A percentile compares a stretch with the other conserved stretches of the same genome.
These are phyloP conservation scores for Aspergillus ibericus DNA, from an alignment of 2,329 filamentous ascomycete genomes.

Conservation along the genomic window DNA sequence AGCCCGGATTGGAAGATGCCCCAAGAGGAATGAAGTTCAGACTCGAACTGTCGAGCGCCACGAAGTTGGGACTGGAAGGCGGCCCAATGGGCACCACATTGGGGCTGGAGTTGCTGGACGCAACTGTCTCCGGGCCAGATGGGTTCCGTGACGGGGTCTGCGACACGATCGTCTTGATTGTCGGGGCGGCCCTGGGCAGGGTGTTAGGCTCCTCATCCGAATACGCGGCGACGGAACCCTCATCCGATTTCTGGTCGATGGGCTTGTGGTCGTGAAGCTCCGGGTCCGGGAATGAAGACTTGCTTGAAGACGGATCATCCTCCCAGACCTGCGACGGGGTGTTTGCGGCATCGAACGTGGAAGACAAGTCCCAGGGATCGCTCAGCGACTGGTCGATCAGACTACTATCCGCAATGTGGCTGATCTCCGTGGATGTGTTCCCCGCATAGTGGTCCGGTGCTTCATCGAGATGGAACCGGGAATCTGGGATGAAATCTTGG, in stretches of 20 bases:
- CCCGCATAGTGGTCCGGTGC: constrained; percentile 28
- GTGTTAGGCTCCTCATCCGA: constrained; percentile 37
- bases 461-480: constrained; percentile 34
- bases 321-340: constrained; percentile 42
- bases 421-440: constrained; percentile 32
- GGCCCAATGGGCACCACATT: constrained; percentile 41
- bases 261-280: constrained; percentile 24
- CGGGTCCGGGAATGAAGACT: constrained; percentile 35
- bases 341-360: constrained; percentile 36
- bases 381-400: constrained; percentile 28
- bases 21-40: constrained; percentile 38
- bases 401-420: constrained; percentile 27
- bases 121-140: constrained; percentile 22
- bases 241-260: constrained; percentile 19
- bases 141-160: constrained; percentile 32
- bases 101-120: constrained; percentile 40
- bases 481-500: constrained; percentile 34
- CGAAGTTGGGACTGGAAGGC: constrained; percentile 43
- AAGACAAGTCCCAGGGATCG: constrained; percentile 39
- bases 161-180: constrained; percentile 39
- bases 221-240: constrained; percentile 26
- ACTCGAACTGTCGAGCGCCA: constrained; percentile 41
- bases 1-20: constrained; percentile 33
- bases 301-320: constrained; percentile 39
- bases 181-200: constrained; percentile 34